phyloP scores from a whole-genome alignment of 1,284 basidiomycete genomes.

The Pseudozyma tsukubaensis region DNA sequence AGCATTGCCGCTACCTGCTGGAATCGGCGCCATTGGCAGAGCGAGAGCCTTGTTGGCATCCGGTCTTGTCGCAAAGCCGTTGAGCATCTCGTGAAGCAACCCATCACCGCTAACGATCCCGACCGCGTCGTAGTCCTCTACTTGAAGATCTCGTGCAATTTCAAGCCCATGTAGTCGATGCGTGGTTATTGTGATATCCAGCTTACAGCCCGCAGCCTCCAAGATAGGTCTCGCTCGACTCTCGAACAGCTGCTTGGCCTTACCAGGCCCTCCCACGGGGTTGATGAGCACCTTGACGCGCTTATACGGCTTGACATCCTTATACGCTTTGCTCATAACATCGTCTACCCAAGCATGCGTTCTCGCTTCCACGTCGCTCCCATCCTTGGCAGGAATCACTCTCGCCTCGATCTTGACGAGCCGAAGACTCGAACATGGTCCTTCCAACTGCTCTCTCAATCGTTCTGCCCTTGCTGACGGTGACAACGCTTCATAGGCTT shows the following conservation, averaged over 20 bases:
- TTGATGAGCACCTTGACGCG: constrained; percentile 78
- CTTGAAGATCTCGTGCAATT: constrained; percentile 75
- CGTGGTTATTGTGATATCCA: constrained; percentile 74
- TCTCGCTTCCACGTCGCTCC: constrained; percentile 23
- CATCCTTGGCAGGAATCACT: constrained; percentile 18
- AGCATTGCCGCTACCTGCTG: constrained; percentile 87
- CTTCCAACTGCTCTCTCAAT: constrained; percentile 49
- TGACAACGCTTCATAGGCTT: constrained; percentile 19
- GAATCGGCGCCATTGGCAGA: constrained; percentile 85
- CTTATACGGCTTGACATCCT: constrained; percentile 40
- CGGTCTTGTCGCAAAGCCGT: constrained; percentile 83
- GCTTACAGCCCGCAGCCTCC: constrained; percentile 77
- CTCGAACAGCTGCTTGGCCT: constrained; percentile 76
- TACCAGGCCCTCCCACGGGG: constrained; percentile 86
- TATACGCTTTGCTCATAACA: constrained; percentile 49
- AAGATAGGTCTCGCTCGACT: constrained; percentile 82
- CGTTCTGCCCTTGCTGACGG: constrained; percentile 21
- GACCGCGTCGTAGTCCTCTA: constrained; percentile 76
- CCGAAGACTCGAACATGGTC: constrained; percentile 56
- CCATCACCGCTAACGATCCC: constrained; percentile 91
- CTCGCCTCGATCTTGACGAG: constrained; percentile 61
- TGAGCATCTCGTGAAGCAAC: constrained; percentile 88
- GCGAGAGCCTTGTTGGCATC: constrained; percentile 78
- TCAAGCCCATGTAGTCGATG: constrained; percentile 79
- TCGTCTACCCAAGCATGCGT: constrained; percentile 41